Base-by-base conservation (phyloP, 805 yeast species). In the Barnettozyma californica region DNA sequence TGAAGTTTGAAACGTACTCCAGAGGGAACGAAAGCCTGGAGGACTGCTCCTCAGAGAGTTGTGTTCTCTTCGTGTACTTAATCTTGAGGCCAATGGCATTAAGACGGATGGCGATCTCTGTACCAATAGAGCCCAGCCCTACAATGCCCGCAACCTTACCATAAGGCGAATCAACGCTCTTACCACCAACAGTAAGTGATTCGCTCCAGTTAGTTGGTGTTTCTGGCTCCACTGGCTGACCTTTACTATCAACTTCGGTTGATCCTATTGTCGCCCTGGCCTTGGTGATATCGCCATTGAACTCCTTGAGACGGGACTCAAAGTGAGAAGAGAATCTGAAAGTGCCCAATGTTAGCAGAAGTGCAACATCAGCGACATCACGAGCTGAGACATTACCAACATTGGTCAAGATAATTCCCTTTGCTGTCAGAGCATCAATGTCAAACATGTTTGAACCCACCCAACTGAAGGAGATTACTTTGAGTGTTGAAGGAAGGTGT, bases 101-200 rank as follows among this genome's bases (percentile, higher is more conserved):
- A 50, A 87, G 68, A 55, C 83, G 73, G 45, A 64, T 62, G 8
- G 81, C 92, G 45, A 84, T 77, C 26, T 73, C 71, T 60, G 74
- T 74, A 4, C 94, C 94, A 55, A 86, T 86, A 36, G 78, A 70
- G 1, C 95, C 94, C 59, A 86, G 82, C 0, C 94, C 94, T 2
- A 84, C 77, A 34, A 86, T 72, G 6, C 82, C 77, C 1, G 73
- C 88, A 16, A 67, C 69, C 57, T 78, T 81, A 18, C 80, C 80
- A 7, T 65, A 62, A 4, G 89, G 88, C 4, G 79, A 70, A 18
- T 63, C 77, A 54, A 75, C 60, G 14, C 58, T 59, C 20, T 76
- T 66, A 3, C 76, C 70, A 36, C 79, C 81, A 3, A 79, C 63
- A n/a, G 60, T 57, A 41, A 73, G 72, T 16, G 77, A 72, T 40